Evolutionary conservation across 345 rosid species (phyloP).

Genomic region (Citrus trifoliata): DNA sequence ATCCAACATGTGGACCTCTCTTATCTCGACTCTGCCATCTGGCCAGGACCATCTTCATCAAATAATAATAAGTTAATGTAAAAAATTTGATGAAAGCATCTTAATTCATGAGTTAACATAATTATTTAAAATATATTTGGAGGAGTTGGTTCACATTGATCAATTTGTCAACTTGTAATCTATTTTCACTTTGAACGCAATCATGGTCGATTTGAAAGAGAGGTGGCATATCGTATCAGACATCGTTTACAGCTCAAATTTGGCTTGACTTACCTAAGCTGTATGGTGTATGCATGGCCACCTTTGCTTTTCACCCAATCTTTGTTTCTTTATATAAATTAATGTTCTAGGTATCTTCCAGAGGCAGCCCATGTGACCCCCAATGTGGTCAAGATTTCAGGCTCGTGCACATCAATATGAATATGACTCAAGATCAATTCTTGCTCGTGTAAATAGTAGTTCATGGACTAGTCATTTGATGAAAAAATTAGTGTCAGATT

Average conservation of each 20-base stretch:
- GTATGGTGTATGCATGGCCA: not conserved
- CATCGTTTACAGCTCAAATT: not conserved
- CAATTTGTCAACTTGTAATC: too few species aligned
- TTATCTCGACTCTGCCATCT: too few species aligned
- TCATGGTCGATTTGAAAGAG: too few species aligned
- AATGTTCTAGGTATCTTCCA: not conserved
- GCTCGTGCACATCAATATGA: not conserved
- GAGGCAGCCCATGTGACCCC: not conserved
- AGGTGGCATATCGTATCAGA: not conserved
- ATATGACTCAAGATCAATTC: not conserved
- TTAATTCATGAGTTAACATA: too few species aligned
- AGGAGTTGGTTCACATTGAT: too few species aligned
- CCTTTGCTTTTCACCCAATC: not conserved
- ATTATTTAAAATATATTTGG: too few species aligned
- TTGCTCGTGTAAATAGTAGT: not conserved
- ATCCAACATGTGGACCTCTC: too few species aligned
- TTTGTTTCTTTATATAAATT: not conserved
- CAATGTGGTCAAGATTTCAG: not conserved
- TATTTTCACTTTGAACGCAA: too few species aligned
- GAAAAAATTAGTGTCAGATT: not conserved
- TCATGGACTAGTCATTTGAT: not conserved
- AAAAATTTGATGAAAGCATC: too few species aligned
- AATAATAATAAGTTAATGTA: too few species aligned
- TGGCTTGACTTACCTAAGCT: not conserved
- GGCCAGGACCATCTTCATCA: too few species aligned